Conservation (phyloP, 2,329 filamentous ascomycete species). For the Trichophyton simii region DNA sequence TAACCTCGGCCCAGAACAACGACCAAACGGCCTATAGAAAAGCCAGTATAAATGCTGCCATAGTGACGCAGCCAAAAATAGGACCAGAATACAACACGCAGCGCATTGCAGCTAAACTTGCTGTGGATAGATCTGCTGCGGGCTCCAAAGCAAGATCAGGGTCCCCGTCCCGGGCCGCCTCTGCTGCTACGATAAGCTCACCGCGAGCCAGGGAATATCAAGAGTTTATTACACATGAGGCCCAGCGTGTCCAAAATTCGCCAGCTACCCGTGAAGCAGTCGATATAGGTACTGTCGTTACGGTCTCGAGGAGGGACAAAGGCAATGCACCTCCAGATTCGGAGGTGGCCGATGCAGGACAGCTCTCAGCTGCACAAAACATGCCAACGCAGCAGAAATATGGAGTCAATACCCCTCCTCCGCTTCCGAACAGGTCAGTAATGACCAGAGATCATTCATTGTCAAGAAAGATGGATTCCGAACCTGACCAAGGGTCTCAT, state of each 20-base stretch:
- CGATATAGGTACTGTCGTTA: neutral
- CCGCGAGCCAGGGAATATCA: neutral
- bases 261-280: neutral
- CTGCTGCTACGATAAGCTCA: neutral
- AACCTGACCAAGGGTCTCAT: neutral
- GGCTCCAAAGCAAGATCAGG: neutral
- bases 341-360: neutral
- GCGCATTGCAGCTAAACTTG: conserved; percentile 26
- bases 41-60: neutral
- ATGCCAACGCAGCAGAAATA: neutral
- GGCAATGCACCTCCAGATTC: neutral
- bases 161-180: neutral
- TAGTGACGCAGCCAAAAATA: neutral
- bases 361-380: neutral
- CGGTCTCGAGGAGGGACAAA: neutral
- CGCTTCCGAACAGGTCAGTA: neutral
- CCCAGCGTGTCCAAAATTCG: neutral
- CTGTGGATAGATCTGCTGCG: conserved; percentile 20
- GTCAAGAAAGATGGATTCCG: neutral
- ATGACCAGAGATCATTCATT: neutral
- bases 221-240: neutral
- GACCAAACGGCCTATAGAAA: neutral
- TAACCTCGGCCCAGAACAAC: neutral
- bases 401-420: neutral
- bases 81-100: conserved; percentile 15